Base-by-base conservation (phyloP, 345 rosid genomes). In the Mangifera indica region DNA sequence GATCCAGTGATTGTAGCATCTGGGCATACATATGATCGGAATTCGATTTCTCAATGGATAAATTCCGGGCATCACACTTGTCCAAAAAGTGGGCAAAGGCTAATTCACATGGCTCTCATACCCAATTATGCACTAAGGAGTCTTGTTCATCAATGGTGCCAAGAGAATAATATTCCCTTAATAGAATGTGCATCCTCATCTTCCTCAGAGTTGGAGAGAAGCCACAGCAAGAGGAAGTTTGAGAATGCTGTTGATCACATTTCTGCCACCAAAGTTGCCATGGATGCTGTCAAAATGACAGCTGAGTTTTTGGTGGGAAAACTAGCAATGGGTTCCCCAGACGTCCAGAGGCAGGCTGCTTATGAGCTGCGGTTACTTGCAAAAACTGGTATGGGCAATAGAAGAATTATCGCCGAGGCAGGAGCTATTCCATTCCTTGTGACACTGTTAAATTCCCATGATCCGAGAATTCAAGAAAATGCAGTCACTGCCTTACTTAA, bases 251-350 rank as follows among this genome's bases (percentile, higher is more conserved):
- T 81, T 1, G 91, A 84, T 78, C 87, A 84, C 75, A 79, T 83
- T 32, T 80, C 88, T 7, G 86, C 85, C 0, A 76, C 76, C 3
- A 89, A 84, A 85, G 82, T 82, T 21, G 90, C 85, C 0, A 64
- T 61, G 0, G 87, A 84, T 69, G 81, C 91, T 45, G 86, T 76
- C 45, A 87, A 80, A 76, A 89, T 86, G 89, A 84, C 91, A 2
- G 94, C 94, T 14, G 90, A 87, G 72, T 85, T 89, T 56, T 75
- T 89, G 76, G 91, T 89, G 0, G 94, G 94, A 59, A 89, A 89
- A 79, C 84, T 89, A 13, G 91, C 90, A 29, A 86, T 85, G 78
- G 92, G 92, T 20, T 87, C 91, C 9, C 61, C 77, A 0, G 85
- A 83, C 26, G 78, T 84, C 15, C 92, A 87, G 79, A 82, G 90